A percentile compares a stretch with the other conserved stretches of the same genome.
phyloP scores from a whole-genome alignment of 23 red algal species.

The Gracilaria gracilis region DNA sequence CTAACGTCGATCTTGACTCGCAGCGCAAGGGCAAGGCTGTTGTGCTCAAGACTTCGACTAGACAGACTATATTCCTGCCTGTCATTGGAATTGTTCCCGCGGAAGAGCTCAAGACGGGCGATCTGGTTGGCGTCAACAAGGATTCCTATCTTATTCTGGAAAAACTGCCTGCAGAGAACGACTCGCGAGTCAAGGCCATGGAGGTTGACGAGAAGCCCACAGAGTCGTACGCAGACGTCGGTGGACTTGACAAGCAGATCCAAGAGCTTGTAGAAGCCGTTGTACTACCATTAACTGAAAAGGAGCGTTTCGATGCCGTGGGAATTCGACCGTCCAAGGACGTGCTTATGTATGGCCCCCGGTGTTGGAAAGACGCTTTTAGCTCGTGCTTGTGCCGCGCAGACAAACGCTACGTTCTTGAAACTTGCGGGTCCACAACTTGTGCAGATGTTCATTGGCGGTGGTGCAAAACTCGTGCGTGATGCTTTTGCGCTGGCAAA shows the following conservation, averaged over 20 bases:
- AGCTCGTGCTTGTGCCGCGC: conserved; percentile 98
- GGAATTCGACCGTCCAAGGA: conserved; percentile 98
- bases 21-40: conserved; percentile 85
- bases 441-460: conserved; percentile 99
- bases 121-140: conserved; percentile 99
- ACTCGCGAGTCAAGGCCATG: conserved; percentile 98
- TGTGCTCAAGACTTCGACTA: conserved; percentile 94
- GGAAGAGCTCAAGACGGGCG: conserved; percentile 89
- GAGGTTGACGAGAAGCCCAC: conserved; percentile 99
- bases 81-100: conserved; percentile 94
- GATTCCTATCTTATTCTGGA: conserved; percentile 99
- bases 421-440: conserved; percentile 98
- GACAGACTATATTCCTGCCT: conserved; percentile 97
- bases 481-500: conserved; percentile 99
- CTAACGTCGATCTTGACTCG: conserved; percentile 88
- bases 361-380: conserved; percentile 99
- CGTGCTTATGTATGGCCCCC: conserved; percentile 99
- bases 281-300: conserved; percentile 96
- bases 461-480: conserved; percentile 97
- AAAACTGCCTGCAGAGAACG: conserved; percentile 93
- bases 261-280: conserved; percentile 99
- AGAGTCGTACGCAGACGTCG: conserved; percentile 95
- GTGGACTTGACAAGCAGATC: conserved; percentile 99
- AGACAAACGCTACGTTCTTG: conserved; percentile 99
- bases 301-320: conserved; percentile 92